A percentile compares a stretch with the other conserved stretches of the same genome.
phyloP scores from a whole-genome alignment of 345 rosid species.

The Populus tremula region DNA sequence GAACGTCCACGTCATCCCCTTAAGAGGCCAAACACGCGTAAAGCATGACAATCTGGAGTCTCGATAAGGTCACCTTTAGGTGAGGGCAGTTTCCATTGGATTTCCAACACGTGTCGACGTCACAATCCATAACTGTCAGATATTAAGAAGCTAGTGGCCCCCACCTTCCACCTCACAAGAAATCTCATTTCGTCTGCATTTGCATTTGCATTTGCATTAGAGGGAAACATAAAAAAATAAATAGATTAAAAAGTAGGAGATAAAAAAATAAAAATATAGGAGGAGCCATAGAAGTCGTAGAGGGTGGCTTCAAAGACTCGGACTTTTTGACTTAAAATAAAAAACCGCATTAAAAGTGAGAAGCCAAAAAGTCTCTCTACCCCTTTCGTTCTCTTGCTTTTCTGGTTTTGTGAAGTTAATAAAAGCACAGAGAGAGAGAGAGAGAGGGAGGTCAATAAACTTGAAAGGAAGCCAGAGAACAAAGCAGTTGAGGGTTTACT shows the following conservation, averaged over 20 bases:
- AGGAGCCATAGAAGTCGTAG: slow-evolving; percentile 22
- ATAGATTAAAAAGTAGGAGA: neutral
- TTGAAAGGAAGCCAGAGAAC: neutral
- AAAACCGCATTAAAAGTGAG: slow-evolving; percentile 16
- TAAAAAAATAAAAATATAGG: neutral
- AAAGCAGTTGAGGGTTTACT: slow-evolving; percentile 2
- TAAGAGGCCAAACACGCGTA: slow-evolving; percentile 41
- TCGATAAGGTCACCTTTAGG: slow-evolving; percentile 26
- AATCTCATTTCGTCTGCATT: slow-evolving; percentile 25
- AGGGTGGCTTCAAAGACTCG: slow-evolving; percentile 14
- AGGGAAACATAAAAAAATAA: slow-evolving; percentile 13
- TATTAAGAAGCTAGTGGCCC: slow-evolving; percentile 22
- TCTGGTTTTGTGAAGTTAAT: neutral
- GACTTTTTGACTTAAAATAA: slow-evolving; percentile 32
- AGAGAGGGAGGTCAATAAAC: neutral
- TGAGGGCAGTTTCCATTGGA: slow-evolving; percentile 13
- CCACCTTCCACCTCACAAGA: neutral
- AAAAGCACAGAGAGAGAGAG: too few relatives aligned
- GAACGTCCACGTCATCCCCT: slow-evolving; percentile 54
- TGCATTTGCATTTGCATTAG: neutral
- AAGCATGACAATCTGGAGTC: slow-evolving; percentile 48
- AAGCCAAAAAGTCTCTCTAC: slow-evolving; percentile 17
- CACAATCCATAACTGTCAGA: slow-evolving; percentile 9
- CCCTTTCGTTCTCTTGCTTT: slow-evolving; percentile 6
- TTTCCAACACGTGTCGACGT: slow-evolving; percentile 25